Conservation (phyloP, 495 filamentous ascomycete genomes). For the Penicillium ucsense region DNA sequence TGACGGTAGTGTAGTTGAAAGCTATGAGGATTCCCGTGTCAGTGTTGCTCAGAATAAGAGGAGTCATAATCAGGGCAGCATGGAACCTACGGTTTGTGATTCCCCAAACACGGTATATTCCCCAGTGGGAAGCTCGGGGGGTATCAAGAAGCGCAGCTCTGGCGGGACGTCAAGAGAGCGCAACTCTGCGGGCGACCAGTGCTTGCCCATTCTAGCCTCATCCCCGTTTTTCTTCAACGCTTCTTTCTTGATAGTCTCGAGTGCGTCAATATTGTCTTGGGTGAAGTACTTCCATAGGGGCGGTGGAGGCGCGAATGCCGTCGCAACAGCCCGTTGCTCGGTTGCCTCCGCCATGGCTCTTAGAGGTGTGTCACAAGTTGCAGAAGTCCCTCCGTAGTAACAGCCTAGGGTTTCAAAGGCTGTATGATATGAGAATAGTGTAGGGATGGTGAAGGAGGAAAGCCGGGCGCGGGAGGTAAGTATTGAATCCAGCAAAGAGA, state of each 20-base stretch:
- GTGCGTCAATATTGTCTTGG: constrained; percentile 57
- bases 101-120: constrained; percentile 69
- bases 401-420: too few species aligned
- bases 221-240: constrained; percentile 31
- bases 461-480: neutral
- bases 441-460: neutral
- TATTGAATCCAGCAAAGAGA: neutral
- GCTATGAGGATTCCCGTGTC: constrained; percentile 4
- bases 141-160: constrained; percentile 70
- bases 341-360: constrained; percentile 41
- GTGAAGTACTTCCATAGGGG: constrained; percentile 89
- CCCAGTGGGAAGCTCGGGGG: constrained; percentile 67
- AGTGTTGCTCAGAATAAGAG: too few species aligned
- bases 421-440: neutral
- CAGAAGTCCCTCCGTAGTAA: too few species aligned
- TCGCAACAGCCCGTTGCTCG: constrained; percentile 41
- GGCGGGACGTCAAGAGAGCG: constrained; percentile 53
- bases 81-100: constrained; percentile 44
- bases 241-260: constrained; percentile 45
- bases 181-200: constrained; percentile 36
- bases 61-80: too few species aligned
- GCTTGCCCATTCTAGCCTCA: constrained; percentile 17
- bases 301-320: constrained; percentile 73
- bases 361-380: neutral
- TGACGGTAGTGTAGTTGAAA: constrained; percentile 55